Conservation (phyloP, 768 basidiomycete species). For the Rhodocollybia butyracea region DNA sequence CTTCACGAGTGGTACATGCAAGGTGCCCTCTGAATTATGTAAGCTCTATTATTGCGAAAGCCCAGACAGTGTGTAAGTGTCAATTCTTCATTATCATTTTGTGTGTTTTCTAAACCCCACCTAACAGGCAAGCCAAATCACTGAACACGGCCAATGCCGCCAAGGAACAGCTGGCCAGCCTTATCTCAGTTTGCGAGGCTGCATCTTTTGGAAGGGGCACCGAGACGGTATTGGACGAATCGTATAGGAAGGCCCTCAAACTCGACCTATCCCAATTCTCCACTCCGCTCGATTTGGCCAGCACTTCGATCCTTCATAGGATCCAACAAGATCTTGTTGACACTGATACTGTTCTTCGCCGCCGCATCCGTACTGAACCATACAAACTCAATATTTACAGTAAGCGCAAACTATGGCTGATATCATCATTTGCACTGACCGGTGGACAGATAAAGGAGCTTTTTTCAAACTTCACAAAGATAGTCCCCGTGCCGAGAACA, state of each 20-base stretch:
- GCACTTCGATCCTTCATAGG: not conserved
- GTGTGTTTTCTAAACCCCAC: too few species aligned
- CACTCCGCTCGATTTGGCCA: constrained; percentile 3
- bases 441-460: constrained; percentile 19
- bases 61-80: not conserved
- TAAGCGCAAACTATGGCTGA: constrained; percentile 5
- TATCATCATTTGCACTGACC: not conserved
- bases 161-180: not conserved
- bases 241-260: constrained; percentile 31
- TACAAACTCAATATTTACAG: constrained; percentile 39
- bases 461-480: constrained; percentile 41
- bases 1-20: not conserved
- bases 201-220: constrained; percentile 25
- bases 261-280: constrained; percentile 19
- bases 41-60: not conserved
- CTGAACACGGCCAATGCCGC: not conserved
- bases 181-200: constrained; percentile 19
- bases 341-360: not conserved
- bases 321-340: not conserved
- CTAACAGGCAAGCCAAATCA: not conserved
- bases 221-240: constrained; percentile 27
- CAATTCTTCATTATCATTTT: not conserved
- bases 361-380: constrained; percentile 16
- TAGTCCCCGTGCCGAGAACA: constrained; percentile 28
- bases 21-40: not conserved